These are phyloP conservation scores for Apophysomyces variabilis DNA, from an alignment of 371 early-diverging fungal species.

Conservation along the genomic window DNA sequence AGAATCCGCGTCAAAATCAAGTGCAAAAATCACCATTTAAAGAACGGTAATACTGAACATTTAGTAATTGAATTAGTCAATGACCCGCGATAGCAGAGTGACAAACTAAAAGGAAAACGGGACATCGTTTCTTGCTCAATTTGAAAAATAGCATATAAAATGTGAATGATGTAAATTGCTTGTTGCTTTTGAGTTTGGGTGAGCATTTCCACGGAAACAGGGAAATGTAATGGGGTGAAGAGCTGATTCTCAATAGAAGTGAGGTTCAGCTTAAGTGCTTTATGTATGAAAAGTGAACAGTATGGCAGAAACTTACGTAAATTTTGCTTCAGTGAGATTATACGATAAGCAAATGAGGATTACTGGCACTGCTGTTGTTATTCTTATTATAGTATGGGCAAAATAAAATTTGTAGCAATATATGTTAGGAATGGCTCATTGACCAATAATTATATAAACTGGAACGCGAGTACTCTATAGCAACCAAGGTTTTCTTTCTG, in stretches of 20 bases:
- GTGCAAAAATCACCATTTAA: conserved; percentile 7
- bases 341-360: too few species aligned
- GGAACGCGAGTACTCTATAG: too few species aligned
- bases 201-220: not conserved
- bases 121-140: not conserved
- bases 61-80: not conserved
- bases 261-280: not conserved
- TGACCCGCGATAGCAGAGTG: not conserved
- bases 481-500: too few species aligned
- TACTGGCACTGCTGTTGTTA: too few species aligned
- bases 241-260: too few species aligned
- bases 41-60: not conserved
- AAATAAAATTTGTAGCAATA: too few species aligned
- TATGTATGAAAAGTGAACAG: not conserved
- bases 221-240: too few species aligned
- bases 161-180: not conserved
- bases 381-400: too few species aligned
- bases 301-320: not conserved
- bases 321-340: too few species aligned
- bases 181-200: not conserved
- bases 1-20: conserved; percentile 22
- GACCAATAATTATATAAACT: too few species aligned
- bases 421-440: too few species aligned
- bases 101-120: not conserved
- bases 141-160: not conserved